Conservation (phyloP, 768 basidiomycete genomes). For the Boletus insuetus region DNA sequence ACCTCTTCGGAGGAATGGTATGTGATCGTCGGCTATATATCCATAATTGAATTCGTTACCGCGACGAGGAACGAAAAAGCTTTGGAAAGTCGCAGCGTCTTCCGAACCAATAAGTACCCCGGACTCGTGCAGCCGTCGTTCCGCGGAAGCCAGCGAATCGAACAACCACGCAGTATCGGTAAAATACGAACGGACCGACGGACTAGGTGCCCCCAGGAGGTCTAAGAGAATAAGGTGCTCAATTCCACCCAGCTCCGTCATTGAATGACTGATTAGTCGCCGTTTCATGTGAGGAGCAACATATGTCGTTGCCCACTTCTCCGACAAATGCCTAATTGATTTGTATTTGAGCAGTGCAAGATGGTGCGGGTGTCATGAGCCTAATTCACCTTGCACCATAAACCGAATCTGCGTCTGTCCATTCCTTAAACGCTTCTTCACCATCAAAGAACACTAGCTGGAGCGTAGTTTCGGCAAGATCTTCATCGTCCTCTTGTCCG, state of each 20-base stretch:
- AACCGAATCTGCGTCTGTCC: constrained; percentile 87
- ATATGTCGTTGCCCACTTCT: constrained; percentile 76
- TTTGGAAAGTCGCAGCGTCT: constrained; percentile 43
- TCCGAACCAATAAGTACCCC: constrained; percentile 57
- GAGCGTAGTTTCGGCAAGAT: constrained; percentile 78
- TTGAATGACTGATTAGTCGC: constrained; percentile 49
- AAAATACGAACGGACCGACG: constrained; percentile 78
- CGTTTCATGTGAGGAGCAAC: constrained; percentile 59
- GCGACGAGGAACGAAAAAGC: constrained; percentile 64
- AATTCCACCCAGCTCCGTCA: constrained; percentile 70
- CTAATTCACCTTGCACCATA: constrained; percentile 83
- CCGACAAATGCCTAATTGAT: constrained; percentile 73
- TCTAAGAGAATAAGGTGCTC: constrained; percentile 93
- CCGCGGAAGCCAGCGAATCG: constrained; percentile 70
- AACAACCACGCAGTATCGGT: constrained; percentile 92
- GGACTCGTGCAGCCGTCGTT: constrained; percentile 62
- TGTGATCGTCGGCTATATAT: constrained; percentile 88
- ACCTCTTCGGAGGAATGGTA: constrained; percentile 81
- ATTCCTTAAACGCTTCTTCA: constrained; percentile 90
- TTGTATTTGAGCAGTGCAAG: background rate
- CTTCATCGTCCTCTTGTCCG: constrained; percentile 66
- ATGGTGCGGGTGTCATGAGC: background rate
- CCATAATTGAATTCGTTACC: constrained; percentile 40
- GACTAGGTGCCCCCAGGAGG: constrained; percentile 76
- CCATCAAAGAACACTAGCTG: constrained; percentile 97